Evolutionary conservation across 106 monocot genomes (phyloP).

Genomic region (Dendrobium catenatum): DNA sequence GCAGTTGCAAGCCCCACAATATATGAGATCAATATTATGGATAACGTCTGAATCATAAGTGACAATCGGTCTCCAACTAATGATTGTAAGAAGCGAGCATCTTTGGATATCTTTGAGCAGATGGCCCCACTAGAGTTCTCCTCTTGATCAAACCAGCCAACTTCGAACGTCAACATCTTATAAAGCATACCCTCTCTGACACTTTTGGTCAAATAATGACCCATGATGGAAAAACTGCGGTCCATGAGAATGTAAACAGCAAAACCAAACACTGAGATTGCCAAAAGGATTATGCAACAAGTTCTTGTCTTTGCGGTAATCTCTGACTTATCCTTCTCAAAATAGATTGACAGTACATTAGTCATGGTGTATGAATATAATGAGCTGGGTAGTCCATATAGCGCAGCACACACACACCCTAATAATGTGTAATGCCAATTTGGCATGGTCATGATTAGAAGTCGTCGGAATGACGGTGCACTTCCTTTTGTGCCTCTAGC

Average conservation of each 20-base stretch:
- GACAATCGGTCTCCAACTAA: conserved; percentile 26
- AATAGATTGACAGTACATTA: conserved; percentile 26
- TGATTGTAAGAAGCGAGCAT: conserved; percentile 24
- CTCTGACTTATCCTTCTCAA: conserved; percentile 23
- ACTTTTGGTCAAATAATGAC: conserved; percentile 39
- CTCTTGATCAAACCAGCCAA: conserved; percentile 44
- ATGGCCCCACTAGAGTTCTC: conserved; percentile 40
- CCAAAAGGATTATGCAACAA: conserved; percentile 19
- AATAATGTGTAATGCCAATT: conserved; percentile 69
- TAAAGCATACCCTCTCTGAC: conserved; percentile 36
- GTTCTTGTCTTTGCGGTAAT: conserved; percentile 37
- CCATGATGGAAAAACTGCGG: conserved; percentile 42
- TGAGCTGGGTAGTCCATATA: conserved; percentile 56
- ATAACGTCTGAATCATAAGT: conserved; percentile 16
- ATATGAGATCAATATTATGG: conserved; percentile 9
- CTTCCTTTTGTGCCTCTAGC: too few species aligned
- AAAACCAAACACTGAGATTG: conserved; percentile 16
- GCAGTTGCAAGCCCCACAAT: conserved; percentile 21
- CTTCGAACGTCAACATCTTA: conserved; percentile 37
- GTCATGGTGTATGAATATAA: conserved; percentile 66
- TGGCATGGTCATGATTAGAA: conserved; percentile 57
- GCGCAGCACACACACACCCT: conserved; percentile 42
- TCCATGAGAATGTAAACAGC: conserved; percentile 28
- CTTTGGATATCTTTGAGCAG: conserved; percentile 29
- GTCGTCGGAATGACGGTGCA: conserved; percentile 13